Evolutionary conservation across 139 green algal species (phyloP).

Genomic region (Coccomyxa sp.): DNA sequence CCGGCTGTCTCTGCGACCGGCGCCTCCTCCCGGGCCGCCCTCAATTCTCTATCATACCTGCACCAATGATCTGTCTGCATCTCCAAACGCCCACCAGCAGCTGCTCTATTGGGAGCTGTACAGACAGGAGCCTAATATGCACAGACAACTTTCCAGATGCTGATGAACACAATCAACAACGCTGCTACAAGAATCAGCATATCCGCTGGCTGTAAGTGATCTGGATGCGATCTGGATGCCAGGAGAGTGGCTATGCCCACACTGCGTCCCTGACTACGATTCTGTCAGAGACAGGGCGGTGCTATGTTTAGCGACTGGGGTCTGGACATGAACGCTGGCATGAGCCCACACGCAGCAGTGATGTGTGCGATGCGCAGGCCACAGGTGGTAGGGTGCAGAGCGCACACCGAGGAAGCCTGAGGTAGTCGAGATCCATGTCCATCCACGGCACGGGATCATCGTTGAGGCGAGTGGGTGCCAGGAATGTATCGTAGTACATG

Average conservation of each 20-base stretch:
- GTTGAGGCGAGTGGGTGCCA: slow-evolving; percentile 41
- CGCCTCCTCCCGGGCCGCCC: neutral
- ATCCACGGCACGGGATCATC: slow-evolving; percentile 26
- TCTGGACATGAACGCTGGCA: too few species aligned
- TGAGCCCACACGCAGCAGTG: too few species aligned
- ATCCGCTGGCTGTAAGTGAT: too few species aligned
- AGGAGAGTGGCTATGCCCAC: too few species aligned
- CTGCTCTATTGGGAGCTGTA: neutral
- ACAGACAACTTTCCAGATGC: neutral
- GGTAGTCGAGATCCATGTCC: slow-evolving; percentile 22
- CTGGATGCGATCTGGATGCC: too few species aligned
- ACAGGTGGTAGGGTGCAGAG: too few species aligned
- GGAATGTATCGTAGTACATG: slow-evolving; percentile 32
- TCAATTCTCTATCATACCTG: neutral
- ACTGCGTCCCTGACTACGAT: too few species aligned
- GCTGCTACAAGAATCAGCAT: too few species aligned
- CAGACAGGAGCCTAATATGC: neutral
- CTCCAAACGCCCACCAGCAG: neutral
- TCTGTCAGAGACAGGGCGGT: too few species aligned
- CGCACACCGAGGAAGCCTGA: slow-evolving; percentile 7
- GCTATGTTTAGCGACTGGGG: too few species aligned
- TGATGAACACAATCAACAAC: neutral
- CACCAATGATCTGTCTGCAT: too few species aligned
- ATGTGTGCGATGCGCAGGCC: too few species aligned
- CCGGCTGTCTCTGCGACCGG: neutral